These are phyloP conservation scores for Kurtzmaniella fragi DNA, from an alignment of 805 yeast genomes.

Conservation along the genomic window DNA sequence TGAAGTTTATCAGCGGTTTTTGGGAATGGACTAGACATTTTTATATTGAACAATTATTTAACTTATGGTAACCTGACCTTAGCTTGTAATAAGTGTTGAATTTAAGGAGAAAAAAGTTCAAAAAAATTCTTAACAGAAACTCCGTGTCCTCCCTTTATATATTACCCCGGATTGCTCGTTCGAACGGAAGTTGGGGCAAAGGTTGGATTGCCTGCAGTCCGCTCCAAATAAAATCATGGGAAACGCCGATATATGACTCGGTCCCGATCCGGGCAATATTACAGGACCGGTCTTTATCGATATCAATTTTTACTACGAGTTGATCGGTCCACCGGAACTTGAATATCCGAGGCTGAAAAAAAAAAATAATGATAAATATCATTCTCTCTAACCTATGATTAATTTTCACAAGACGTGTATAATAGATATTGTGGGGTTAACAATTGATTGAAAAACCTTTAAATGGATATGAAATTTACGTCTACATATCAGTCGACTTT, in stretches of 20 bases:
- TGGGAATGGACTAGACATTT: slow-evolving; percentile 43
- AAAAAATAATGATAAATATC: too few species aligned
- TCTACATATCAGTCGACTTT: too few species aligned
- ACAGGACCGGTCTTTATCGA: slow-evolving; percentile 1
- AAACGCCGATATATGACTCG: slow-evolving; percentile 3
- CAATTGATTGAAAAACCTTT: too few species aligned
- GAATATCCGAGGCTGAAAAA: too few species aligned
- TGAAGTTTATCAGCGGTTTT: slow-evolving; percentile 35
- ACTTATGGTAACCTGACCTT: slow-evolving; percentile 4
- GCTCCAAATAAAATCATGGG: neutral
- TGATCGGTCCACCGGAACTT: too few species aligned
- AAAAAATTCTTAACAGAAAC: neutral
- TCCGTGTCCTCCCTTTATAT: neutral
- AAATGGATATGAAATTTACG: too few species aligned
- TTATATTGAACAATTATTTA: slow-evolving; percentile 1
- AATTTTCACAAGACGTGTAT: too few species aligned
- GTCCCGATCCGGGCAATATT: slow-evolving; percentile 2
- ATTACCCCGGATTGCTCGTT: slow-evolving; percentile 11
- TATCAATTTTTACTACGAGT: too few species aligned
- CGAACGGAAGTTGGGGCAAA: slow-evolving; percentile 9
- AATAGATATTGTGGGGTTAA: too few species aligned
- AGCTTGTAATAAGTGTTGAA: neutral
- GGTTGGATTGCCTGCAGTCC: neutral
- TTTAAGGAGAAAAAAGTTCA: too few species aligned
- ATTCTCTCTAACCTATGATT: too few species aligned